Evolutionary conservation across 805 yeast species (phyloP).

Genomic region (Brettanomyces sp.): DNA sequence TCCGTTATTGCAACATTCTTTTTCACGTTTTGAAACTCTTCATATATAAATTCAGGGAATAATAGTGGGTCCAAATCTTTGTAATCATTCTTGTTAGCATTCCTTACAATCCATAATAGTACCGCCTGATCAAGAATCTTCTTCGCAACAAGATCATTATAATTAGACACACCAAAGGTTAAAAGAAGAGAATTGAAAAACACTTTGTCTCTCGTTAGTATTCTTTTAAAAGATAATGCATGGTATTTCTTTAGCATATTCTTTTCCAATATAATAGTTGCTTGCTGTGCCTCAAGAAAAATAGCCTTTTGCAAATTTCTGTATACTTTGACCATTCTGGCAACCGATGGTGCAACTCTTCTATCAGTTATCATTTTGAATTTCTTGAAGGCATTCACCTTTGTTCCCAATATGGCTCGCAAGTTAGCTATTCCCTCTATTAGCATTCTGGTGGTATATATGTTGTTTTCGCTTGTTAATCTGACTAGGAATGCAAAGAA

Average conservation of each 20-base stretch:
- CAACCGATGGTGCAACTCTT: constrained; percentile 13
- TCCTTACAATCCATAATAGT: constrained; percentile 55
- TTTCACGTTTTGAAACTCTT: constrained; percentile 20
- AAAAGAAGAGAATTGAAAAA: constrained; percentile 37
- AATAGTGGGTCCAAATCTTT: constrained; percentile 23
- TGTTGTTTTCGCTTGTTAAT: constrained; percentile 34
- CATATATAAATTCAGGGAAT: constrained; percentile 43
- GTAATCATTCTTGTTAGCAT: constrained; percentile 35
- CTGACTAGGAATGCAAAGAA: constrained; percentile 49
- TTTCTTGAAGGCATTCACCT: constrained; percentile 31
- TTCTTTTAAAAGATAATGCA: constrained; percentile 47
- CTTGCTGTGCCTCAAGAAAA: constrained; percentile 36
- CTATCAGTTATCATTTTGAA: constrained; percentile 18
- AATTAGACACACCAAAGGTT: constrained; percentile 46
- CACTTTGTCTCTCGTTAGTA: constrained; percentile 29
- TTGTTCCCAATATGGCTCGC: constrained; percentile 41
- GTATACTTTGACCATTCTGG: constrained; percentile 34
- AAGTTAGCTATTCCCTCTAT: constrained; percentile 55
- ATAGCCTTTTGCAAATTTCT: constrained; percentile 39
- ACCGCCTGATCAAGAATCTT: constrained; percentile 49
- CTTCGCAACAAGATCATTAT: constrained; percentile 40
- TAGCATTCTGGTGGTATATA: constrained; percentile 41
- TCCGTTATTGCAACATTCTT: constrained; percentile 29
- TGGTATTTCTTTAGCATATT: constrained; percentile 33
- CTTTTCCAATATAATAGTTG: constrained; percentile 37